These are phyloP conservation scores for Pichia californica DNA, from an alignment of 805 yeast species.

Conservation along the genomic window DNA sequence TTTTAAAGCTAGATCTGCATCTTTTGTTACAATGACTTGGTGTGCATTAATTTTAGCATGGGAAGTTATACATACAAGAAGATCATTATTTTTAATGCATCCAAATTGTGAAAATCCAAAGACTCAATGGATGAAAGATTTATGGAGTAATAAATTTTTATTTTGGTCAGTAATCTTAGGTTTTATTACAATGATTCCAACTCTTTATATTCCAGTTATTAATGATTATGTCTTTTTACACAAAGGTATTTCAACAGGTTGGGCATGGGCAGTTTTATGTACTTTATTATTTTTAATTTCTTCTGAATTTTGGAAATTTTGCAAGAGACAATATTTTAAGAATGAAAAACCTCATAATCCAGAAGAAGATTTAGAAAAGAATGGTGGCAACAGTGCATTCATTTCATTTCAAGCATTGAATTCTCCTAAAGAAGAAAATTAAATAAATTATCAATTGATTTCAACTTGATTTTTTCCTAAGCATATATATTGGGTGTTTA, in stretches of 20 bases:
- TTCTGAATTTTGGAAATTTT: slow-evolving; percentile 61
- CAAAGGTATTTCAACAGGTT: slow-evolving; percentile 64
- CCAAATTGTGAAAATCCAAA: slow-evolving; percentile 57
- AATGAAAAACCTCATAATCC: slow-evolving; percentile 44
- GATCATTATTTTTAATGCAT: slow-evolving; percentile 66
- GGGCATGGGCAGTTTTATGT: slow-evolving; percentile 68
- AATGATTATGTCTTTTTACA: slow-evolving; percentile 72
- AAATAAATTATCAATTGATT: no score
- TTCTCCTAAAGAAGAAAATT: neutral
- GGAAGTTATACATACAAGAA: slow-evolving; percentile 71
- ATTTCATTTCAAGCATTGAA: neutral
- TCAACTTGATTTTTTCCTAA: no score
- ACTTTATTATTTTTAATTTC: slow-evolving; percentile 50
- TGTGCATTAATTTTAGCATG: slow-evolving; percentile 74
- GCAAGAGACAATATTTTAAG: slow-evolving; percentile 50
- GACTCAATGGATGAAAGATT: slow-evolving; percentile 53
- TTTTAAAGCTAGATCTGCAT: slow-evolving; percentile 67
- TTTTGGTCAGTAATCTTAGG: slow-evolving; percentile 79
- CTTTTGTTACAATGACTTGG: slow-evolving; percentile 84
- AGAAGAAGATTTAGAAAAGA: slow-evolving; percentile 55
- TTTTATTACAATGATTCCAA: slow-evolving; percentile 67
- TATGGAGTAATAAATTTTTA: slow-evolving; percentile 69
- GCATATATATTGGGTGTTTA: no score
- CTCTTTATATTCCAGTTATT: slow-evolving; percentile 83
- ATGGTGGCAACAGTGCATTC: neutral